Conservation (phyloP, 768 basidiomycete species). For the Trametes coccinea region DNA sequence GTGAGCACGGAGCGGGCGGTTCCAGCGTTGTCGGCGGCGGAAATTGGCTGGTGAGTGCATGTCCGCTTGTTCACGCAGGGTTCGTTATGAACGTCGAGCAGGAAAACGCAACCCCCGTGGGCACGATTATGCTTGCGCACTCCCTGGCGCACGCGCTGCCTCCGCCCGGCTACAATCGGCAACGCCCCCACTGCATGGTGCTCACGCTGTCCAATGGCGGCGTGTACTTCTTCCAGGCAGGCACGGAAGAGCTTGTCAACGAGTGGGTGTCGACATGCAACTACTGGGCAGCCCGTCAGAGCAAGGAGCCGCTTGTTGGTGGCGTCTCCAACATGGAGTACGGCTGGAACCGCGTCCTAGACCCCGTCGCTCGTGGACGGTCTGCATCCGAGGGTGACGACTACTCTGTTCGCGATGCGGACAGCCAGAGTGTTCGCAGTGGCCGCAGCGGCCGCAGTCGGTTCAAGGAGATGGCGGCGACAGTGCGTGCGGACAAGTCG, state of each 20-base stretch:
- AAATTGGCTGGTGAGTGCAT: conserved; percentile 88
- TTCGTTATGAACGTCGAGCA: conserved; percentile 33
- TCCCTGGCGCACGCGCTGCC: conserved; percentile 86
- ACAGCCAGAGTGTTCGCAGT: conserved; percentile 70
- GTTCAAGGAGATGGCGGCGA: conserved; percentile 67
- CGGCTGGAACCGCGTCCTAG: conserved; percentile 86
- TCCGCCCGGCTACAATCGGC: conserved; percentile 86
- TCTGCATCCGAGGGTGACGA: conserved; percentile 54
- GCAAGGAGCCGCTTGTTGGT: conserved; percentile 92
- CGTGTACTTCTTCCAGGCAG: conserved; percentile 98
- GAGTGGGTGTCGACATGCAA: conserved; percentile 99
- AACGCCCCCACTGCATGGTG: conserved; percentile 94
- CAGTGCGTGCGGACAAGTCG: conserved; percentile 65
- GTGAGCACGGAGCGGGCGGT: conserved; percentile 62
- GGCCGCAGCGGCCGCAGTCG: conserved; percentile 72
- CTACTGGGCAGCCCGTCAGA: conserved; percentile 96
- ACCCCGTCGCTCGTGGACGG: conserved; percentile 49
- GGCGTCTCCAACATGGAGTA: conserved; percentile 99
- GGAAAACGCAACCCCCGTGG: conserved; percentile 86
- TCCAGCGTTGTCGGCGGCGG: conserved; percentile 85
- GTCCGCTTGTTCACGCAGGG: background rate
- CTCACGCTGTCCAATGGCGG: conserved; percentile 85
- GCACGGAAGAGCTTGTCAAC: conserved; percentile 96
- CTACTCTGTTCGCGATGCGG: conserved; percentile 47
- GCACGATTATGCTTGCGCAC: conserved; percentile 83